A percentile compares a stretch with the other conserved stretches of the same genome.
phyloP scores from a whole-genome alignment of 2,329 filamentous ascomycete species.

The Cercospora canescens region DNA sequence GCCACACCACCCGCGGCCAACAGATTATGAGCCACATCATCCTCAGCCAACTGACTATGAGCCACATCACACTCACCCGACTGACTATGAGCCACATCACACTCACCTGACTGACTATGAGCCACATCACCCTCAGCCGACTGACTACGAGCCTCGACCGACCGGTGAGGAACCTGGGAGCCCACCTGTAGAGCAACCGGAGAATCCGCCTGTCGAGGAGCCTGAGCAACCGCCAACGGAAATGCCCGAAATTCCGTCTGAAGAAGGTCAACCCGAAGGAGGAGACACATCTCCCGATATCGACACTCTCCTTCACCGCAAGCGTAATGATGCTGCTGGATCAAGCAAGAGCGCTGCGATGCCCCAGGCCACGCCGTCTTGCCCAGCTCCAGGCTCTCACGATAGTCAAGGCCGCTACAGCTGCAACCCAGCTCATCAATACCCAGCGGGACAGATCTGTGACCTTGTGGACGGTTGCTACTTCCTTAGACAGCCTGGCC shows the following conservation, averaged over 20 bases:
- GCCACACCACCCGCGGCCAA: neutral
- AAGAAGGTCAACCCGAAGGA: neutral
- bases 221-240: neutral
- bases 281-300: neutral
- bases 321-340: neutral
- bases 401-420: slow-evolving; percentile 12
- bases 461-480: slow-evolving; percentile 5
- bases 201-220: neutral
- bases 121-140: neutral
- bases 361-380: neutral
- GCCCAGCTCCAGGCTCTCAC: slow-evolving; percentile 7
- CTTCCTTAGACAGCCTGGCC: neutral
- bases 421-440: slow-evolving; percentile 28
- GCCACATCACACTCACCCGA: neutral
- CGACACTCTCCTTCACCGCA: neutral
- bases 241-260: neutral
- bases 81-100: neutral
- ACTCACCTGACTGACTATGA: neutral
- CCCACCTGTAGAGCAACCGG: neutral
- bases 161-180: neutral
- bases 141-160: neutral
- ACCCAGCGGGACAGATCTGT: slow-evolving; percentile 26
- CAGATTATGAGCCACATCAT: neutral
- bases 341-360: neutral
- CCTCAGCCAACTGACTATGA: neutral